Evolutionary conservation across 257 asterid genomes (phyloP).

Genomic region (Solanum piurae): DNA sequence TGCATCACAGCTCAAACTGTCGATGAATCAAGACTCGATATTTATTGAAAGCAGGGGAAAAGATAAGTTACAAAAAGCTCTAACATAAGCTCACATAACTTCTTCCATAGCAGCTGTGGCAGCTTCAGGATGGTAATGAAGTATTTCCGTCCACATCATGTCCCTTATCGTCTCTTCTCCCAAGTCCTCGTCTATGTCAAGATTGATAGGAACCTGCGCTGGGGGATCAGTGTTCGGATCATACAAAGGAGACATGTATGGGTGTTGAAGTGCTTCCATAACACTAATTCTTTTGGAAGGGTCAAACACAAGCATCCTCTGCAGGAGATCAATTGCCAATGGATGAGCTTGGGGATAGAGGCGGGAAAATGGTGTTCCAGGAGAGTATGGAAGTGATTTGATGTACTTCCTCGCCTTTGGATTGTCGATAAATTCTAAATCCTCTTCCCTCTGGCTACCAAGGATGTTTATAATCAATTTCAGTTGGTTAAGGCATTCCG

Average conservation of each 20-base stretch:
- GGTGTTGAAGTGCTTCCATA: conserved; percentile 46
- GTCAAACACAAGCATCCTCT: conserved; percentile 55
- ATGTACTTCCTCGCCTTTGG: conserved; percentile 45
- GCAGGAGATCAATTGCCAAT: conserved; percentile 42
- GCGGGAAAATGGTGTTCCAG: conserved; percentile 27
- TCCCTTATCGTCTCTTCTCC: conserved; percentile 45
- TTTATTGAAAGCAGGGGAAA: conserved; percentile 9
- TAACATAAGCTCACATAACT: background rate
- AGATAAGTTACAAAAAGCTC: background rate
- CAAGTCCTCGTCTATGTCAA: conserved; percentile 43
- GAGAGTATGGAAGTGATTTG: conserved; percentile 36
- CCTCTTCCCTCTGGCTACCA: conserved; percentile 46
- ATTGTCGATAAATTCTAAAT: conserved; percentile 43
- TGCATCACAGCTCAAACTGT: conserved; percentile 15
- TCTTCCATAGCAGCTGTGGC: conserved; percentile 5
- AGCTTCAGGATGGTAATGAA: conserved; percentile 48
- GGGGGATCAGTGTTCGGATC: conserved; percentile 40
- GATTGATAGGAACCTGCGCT: conserved; percentile 36
- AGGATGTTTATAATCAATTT: conserved; percentile 43
- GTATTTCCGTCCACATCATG: conserved; percentile 48
- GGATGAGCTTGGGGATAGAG: conserved; percentile 47
- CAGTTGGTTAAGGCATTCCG: conserved; percentile 56
- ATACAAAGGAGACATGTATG: conserved; percentile 42
- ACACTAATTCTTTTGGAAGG: conserved; percentile 62
- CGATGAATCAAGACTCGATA: background rate